phyloP scores from a whole-genome alignment of 176 grass and related monocot genomes.

The Paspalum notatum region DNA sequence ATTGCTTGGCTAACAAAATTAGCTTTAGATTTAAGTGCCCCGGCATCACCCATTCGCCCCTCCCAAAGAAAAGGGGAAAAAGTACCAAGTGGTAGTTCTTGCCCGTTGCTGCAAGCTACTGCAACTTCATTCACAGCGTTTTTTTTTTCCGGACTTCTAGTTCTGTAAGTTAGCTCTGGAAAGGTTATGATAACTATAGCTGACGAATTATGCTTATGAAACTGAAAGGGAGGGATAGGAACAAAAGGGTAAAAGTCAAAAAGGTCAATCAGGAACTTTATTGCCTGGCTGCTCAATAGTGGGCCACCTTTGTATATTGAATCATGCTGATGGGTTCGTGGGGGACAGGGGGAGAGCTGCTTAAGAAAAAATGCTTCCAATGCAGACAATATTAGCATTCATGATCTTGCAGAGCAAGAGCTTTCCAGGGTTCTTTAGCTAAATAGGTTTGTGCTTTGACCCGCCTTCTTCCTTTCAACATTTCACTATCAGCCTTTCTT shows the following conservation, averaged over 20 bases:
- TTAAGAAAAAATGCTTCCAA: constrained; percentile 7
- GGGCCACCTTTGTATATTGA: constrained; percentile 20
- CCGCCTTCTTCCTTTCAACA: constrained; percentile 7
- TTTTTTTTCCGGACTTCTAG: constrained; percentile 6
- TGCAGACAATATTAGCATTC: neutral
- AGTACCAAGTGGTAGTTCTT: neutral
- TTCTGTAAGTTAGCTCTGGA: neutral
- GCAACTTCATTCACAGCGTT: neutral
- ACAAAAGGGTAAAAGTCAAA: constrained; percentile 29
- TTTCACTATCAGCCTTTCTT: constrained; percentile 34
- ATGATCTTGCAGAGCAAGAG: neutral
- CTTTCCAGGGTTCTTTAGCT: neutral
- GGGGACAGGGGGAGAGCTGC: neutral
- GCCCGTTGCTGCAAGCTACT: neutral
- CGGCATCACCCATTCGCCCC: neutral
- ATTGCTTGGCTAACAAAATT: neutral
- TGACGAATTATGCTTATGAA: constrained; percentile 5
- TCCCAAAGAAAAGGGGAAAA: neutral
- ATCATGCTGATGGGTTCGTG: neutral
- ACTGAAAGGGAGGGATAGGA: neutral
- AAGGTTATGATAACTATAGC: neutral
- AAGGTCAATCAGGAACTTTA: neutral
- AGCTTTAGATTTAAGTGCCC: constrained; percentile 21
- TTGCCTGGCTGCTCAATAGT: neutral
- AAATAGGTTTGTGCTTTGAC: neutral